Evolutionary conservation across 305 asterid genomes (phyloP).

Genomic region (Fraxinus nigra): DNA sequence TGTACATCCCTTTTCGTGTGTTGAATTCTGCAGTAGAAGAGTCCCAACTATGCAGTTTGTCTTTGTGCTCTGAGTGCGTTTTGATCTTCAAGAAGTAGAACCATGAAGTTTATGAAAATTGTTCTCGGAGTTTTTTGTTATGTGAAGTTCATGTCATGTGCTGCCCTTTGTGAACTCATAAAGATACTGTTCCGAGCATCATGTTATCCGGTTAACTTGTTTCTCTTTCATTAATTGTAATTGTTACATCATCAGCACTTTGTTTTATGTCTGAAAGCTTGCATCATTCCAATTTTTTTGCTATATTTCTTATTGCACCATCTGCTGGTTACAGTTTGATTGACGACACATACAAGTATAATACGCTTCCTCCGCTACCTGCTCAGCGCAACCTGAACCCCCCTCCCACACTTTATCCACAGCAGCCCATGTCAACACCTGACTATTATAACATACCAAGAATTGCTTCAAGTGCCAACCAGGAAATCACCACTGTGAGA

Average conservation of each 20-base stretch:
- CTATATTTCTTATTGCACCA: neutral
- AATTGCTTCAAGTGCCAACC: conserved; percentile 44
- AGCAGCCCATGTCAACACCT: conserved; percentile 91
- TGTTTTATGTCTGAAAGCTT: neutral
- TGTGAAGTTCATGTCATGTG: neutral
- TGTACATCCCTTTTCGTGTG: neutral
- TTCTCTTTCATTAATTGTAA: neutral
- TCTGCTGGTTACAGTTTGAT: conserved; percentile 38
- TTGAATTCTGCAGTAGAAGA: neutral
- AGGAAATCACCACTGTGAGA: conserved; percentile 51
- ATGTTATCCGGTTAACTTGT: neutral
- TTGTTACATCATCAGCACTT: neutral
- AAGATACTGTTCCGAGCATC: neutral
- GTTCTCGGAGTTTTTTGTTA: neutral
- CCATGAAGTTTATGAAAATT: neutral
- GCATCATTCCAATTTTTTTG: neutral
- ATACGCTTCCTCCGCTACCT: conserved; percentile 83
- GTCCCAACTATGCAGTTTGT: neutral
- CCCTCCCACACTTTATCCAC: conserved; percentile 95
- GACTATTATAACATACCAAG: conserved; percentile 72
- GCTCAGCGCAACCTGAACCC: conserved; percentile 95
- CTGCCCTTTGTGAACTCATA: neutral
- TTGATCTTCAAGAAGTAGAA: neutral
- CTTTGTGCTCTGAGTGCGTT: neutral
- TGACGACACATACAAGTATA: conserved; percentile 66